Conservation (phyloP, 345 rosid species). For the Moricandia moricandioides region DNA sequence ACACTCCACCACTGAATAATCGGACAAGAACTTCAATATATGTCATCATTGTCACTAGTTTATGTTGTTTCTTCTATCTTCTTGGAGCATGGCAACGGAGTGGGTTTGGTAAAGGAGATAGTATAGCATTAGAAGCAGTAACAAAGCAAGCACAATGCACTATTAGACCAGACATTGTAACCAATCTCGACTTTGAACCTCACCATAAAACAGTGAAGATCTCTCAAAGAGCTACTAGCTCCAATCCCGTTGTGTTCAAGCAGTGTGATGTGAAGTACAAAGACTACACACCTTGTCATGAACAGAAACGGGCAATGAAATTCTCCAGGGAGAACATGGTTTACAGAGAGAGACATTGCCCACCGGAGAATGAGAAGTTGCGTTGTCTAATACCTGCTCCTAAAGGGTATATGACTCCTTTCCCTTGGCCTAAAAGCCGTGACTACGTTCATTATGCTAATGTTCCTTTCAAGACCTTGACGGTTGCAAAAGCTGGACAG, state of each 20-base stretch:
- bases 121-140: conserved; percentile 42
- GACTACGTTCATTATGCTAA: conserved; percentile 69
- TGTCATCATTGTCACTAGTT: conserved; percentile 54
- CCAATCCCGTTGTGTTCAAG: conserved; percentile 33
- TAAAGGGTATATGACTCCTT: conserved; percentile 60
- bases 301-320: conserved; percentile 58
- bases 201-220: conserved; percentile 61
- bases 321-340: conserved; percentile 60
- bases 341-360: conserved; percentile 70
- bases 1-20: conserved; percentile 33
- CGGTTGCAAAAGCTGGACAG: conserved; percentile 72
- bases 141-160: conserved; percentile 53
- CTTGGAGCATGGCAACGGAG: conserved; percentile 77
- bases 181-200: conserved; percentile 60
- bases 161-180: conserved; percentile 28
- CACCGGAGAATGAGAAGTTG: conserved; percentile 49
- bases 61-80: conserved; percentile 71
- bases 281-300: conserved; percentile 75
- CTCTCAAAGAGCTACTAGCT: conserved; percentile 38
- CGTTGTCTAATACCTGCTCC: conserved; percentile 68
- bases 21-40: conserved; percentile 51
- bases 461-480: conserved; percentile 67
- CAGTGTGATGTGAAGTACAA: conserved; percentile 47
- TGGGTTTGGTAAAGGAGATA: conserved; percentile 68
- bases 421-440: conserved; percentile 75